A percentile compares a stretch with the other conserved stretches of the same genome.
These are phyloP conservation scores for Penicillium palitans DNA, from an alignment of 2,329 filamentous ascomycete species.

Conservation along the genomic window DNA sequence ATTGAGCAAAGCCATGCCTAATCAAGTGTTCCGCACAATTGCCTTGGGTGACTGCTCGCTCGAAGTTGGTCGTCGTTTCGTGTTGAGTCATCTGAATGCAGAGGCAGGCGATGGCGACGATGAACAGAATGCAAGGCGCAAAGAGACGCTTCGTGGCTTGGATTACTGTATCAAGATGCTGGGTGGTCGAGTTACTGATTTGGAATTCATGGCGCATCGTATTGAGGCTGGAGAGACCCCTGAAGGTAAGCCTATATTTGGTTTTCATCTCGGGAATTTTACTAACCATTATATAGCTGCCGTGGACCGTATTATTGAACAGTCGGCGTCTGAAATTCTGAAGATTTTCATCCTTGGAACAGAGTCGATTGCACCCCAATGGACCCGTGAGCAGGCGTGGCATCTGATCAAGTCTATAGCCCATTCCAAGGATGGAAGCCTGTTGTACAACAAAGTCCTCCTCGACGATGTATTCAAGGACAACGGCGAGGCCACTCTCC, in stretches of 20 bases:
- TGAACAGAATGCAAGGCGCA: constrained; percentile 31
- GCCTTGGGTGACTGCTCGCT: constrained; percentile 83
- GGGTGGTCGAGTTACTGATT: constrained; percentile 89
- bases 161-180: constrained; percentile 79
- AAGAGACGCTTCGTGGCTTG: constrained; percentile 66
- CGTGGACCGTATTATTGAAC: constrained; percentile 82
- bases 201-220: constrained; percentile 88
- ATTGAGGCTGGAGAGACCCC: constrained; percentile 86
- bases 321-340: constrained; percentile 84
- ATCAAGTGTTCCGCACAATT: constrained; percentile 85
- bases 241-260: constrained; percentile 45
- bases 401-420: constrained; percentile 78
- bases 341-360: constrained; percentile 80
- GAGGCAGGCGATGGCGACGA: constrained; percentile 40
- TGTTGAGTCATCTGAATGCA: constrained; percentile 73
- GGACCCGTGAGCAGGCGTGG: constrained; percentile 89
- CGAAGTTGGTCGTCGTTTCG: constrained; percentile 83
- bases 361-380: constrained; percentile 62
- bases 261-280: neutral
- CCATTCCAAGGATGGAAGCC: constrained; percentile 53
- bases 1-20: constrained; percentile 80
- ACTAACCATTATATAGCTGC: constrained; percentile 55
- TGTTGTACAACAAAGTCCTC: constrained; percentile 84
- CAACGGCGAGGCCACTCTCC: constrained; percentile 72
- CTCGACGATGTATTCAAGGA: constrained; percentile 73